Conservation (phyloP, 495 filamentous ascomycete species). For the Tuber calosporum region DNA sequence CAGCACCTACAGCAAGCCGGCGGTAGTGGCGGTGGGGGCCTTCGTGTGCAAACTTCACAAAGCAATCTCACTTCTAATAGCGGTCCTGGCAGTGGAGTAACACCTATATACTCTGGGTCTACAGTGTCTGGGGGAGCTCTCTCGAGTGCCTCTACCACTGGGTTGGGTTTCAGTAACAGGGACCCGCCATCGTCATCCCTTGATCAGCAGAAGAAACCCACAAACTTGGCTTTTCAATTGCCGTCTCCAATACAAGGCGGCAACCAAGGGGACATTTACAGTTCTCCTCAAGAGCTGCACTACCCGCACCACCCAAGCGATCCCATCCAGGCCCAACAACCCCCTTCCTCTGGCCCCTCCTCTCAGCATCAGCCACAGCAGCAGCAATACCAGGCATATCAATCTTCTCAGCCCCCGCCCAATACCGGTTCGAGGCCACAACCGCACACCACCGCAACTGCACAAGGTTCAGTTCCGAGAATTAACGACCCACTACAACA, state of each 20-base stretch:
- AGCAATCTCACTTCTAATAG: constrained; percentile 16
- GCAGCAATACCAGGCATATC: constrained; percentile 36
- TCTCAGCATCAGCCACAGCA: constrained; percentile 25
- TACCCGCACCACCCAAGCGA: constrained; percentile 46
- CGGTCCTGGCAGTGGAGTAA: constrained; percentile 22
- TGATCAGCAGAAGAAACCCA: constrained; percentile 31
- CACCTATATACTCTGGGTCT: constrained; percentile 37
- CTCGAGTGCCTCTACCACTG: neutral
- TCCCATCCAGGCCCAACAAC: constrained; percentile 31
- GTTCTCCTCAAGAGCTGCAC: constrained; percentile 33
- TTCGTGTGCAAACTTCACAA: constrained; percentile 31
- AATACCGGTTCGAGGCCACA: constrained; percentile 27
- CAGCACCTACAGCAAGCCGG: constrained; percentile 18
- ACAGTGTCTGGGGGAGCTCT: constrained; percentile 4
- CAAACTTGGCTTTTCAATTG: constrained; percentile 31
- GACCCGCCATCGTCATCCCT: constrained; percentile 18
- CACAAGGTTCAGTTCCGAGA: constrained; percentile 18
- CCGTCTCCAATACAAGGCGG: constrained; percentile 26
- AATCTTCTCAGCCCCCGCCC: constrained; percentile 28
- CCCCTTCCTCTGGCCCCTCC: neutral
- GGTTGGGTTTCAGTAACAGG: neutral
- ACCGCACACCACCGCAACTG: constrained; percentile 12
- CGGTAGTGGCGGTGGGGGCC: neutral
- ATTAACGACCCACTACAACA: neutral
- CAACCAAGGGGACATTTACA: constrained; percentile 19